Evolutionary conservation across 1,284 basidiomycete genomes (phyloP).

Genomic region (Somion occarium): DNA sequence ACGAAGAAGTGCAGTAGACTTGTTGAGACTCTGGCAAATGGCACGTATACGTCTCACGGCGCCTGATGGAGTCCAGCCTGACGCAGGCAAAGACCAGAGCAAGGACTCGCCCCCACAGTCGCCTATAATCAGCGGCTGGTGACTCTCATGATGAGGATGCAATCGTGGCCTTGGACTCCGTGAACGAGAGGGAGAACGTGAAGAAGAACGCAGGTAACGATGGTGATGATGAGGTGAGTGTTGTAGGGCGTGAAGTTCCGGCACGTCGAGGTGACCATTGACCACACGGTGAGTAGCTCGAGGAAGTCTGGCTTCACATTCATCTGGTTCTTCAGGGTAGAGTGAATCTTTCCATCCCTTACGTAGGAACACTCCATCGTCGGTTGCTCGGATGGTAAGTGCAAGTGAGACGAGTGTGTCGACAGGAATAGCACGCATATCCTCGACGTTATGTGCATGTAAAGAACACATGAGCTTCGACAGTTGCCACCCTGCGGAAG

Average conservation of each 20-base stretch:
- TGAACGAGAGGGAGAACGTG: constrained; percentile 24
- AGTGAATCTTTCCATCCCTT: constrained; percentile 52
- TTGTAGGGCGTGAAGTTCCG: constrained; percentile 22
- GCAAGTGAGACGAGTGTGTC: constrained; percentile 50
- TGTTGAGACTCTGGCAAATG: constrained; percentile 61
- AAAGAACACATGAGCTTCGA: constrained; percentile 54
- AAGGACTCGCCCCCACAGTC: constrained; percentile 64
- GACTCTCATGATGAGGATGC: constrained; percentile 21
- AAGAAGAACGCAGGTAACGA: constrained; percentile 17
- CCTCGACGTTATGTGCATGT: constrained; percentile 47
- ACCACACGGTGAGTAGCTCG: constrained; percentile 12
- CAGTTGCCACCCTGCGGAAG: constrained; percentile 60
- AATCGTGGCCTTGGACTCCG: constrained; percentile 15
- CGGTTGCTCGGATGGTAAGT: constrained; percentile 48
- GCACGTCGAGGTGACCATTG: constrained; percentile 21
- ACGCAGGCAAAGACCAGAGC: constrained; percentile 53
- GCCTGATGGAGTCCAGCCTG: constrained; percentile 55
- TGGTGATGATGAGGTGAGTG: constrained; percentile 18
- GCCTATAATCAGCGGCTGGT: constrained; percentile 68
- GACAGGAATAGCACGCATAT: constrained; percentile 51
- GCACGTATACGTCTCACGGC: constrained; percentile 64
- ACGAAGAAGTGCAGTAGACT: constrained; percentile 54
- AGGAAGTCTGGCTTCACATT: background rate
- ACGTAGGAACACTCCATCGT: constrained; percentile 65
- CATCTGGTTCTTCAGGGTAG: constrained; percentile 28